phyloP scores from a whole-genome alignment of 371 early-diverging fungal species.

The Rhizomucor miehei region DNA sequence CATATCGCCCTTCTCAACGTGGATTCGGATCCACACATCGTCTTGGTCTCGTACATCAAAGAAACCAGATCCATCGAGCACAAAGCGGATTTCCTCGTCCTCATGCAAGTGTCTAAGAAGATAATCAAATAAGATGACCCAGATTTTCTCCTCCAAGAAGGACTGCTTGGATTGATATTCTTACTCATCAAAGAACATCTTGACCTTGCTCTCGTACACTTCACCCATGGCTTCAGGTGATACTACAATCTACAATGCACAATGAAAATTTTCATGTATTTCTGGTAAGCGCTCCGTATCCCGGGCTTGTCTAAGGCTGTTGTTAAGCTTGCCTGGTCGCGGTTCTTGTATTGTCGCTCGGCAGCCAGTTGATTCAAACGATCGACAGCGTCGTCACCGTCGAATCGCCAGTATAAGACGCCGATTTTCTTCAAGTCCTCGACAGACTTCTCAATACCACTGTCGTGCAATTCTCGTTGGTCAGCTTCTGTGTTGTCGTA shows the following conservation, averaged over 20 bases:
- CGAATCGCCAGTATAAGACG: constrained; percentile 72
- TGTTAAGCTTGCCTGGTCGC: constrained; percentile 67
- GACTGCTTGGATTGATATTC: not conserved
- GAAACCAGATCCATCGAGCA: constrained; percentile 87
- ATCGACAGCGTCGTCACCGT: constrained; percentile 54
- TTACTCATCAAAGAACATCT: constrained; percentile 90
- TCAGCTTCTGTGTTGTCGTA: constrained; percentile 55
- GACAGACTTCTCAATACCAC: constrained; percentile 52
- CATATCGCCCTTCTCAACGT: constrained; percentile 75
- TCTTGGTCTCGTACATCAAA: constrained; percentile 80
- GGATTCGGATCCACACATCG: constrained; percentile 91
- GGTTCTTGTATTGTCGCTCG: constrained; percentile 84
- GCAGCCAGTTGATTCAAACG: constrained; percentile 67
- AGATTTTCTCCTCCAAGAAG: not conserved
- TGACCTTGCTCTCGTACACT: constrained; percentile 87
- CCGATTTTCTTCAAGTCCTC: constrained; percentile 67
- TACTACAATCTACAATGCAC: constrained; percentile 43
- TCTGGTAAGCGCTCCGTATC: not conserved
- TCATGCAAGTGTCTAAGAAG: constrained; percentile 83
- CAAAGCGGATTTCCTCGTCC: constrained; percentile 95
- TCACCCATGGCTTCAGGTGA: constrained; percentile 74
- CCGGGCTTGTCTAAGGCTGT: not conserved
- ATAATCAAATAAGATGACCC: not conserved
- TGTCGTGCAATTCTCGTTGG: constrained; percentile 77
- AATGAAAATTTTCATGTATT: not conserved